A percentile compares a stretch with the other conserved stretches of the same genome.
Evolutionary conservation across 2,329 filamentous ascomycete species (phyloP).

Genomic region (Atkinsonella texensis): DNA sequence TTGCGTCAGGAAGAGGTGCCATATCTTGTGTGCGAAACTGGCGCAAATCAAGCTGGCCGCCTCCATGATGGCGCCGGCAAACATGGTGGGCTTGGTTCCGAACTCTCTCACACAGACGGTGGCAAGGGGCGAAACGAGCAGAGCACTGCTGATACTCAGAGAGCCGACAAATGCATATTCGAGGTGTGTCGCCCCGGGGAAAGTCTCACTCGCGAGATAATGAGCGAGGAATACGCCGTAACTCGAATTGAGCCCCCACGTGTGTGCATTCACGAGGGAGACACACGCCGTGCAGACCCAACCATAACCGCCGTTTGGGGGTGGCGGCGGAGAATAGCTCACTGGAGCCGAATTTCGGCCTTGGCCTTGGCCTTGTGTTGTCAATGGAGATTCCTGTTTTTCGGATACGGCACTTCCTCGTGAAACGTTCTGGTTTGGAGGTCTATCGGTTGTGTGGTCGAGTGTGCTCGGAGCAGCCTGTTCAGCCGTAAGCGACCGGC

Average conservation of each 20-base stretch:
- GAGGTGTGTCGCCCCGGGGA: conserved; percentile 49
- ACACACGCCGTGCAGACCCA: conserved; percentile 29
- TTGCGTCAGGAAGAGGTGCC: conserved; percentile 66
- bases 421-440: neutral
- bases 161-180: conserved; percentile 65
- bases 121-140: conserved; percentile 56
- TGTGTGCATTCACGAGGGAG: conserved; percentile 51
- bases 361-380: neutral
- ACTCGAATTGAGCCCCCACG: conserved; percentile 57
- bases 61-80: conserved; percentile 53
- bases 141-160: conserved; percentile 30
- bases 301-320: conserved; percentile 49
- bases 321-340: conserved; percentile 15
- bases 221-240: conserved; percentile 43
- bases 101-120: conserved; percentile 47
- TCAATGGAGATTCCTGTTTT: neutral
- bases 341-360: neutral
- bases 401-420: neutral
- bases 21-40: conserved; percentile 55
- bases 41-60: conserved; percentile 55
- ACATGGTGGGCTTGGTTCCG: conserved; percentile 52
- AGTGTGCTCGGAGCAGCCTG: neutral
- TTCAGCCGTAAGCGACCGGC: neutral
- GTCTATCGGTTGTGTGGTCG: neutral
- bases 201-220: conserved; percentile 45